Evolutionary conservation across 768 basidiomycete genomes (phyloP).

Genomic region (Hygrocybe coccinea): DNA sequence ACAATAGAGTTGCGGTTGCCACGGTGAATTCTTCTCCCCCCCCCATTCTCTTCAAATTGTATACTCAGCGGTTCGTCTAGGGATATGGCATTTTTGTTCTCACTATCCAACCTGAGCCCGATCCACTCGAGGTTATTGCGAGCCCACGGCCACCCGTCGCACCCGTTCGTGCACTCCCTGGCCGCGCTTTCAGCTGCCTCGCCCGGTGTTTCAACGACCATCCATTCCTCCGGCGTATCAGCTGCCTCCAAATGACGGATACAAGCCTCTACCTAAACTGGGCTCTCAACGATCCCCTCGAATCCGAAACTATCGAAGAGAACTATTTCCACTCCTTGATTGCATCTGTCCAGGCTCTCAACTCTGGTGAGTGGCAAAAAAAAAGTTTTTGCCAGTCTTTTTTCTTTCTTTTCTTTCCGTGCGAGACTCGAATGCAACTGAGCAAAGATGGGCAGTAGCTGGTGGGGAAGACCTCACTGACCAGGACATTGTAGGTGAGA

Average conservation of each 20-base stretch:
- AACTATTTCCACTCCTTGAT: background rate
- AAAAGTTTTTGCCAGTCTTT: background rate
- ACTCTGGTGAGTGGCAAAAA: background rate
- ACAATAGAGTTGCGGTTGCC: slow-evolving; percentile 41
- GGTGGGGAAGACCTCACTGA: background rate
- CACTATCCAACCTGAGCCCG: slow-evolving; percentile 20
- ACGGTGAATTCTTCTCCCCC: slow-evolving; percentile 35
- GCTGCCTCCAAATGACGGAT: slow-evolving; percentile 53
- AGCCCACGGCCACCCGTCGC: slow-evolving; percentile 7
- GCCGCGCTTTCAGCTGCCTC: slow-evolving; percentile 23
- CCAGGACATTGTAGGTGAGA: background rate
- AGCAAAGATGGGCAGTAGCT: background rate
- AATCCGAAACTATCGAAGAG: background rate
- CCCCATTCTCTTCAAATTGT: slow-evolving; percentile 2
- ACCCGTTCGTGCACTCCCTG: slow-evolving; percentile 6
- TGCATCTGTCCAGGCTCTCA: background rate
- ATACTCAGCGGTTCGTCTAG: slow-evolving; percentile 14
- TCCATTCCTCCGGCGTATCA: slow-evolving; percentile 29
- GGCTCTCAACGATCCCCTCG: slow-evolving; percentile 16
- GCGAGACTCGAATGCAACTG: background rate
- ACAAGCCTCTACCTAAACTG: slow-evolving; percentile 50
- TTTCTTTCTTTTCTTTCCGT: too few relatives aligned
- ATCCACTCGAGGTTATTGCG: slow-evolving; percentile 13
- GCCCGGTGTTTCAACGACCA: slow-evolving; percentile 30
- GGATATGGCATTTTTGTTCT: slow-evolving; percentile 31